Conservation (phyloP, 441 rosid species). For the Erysimum pusillum region DNA sequence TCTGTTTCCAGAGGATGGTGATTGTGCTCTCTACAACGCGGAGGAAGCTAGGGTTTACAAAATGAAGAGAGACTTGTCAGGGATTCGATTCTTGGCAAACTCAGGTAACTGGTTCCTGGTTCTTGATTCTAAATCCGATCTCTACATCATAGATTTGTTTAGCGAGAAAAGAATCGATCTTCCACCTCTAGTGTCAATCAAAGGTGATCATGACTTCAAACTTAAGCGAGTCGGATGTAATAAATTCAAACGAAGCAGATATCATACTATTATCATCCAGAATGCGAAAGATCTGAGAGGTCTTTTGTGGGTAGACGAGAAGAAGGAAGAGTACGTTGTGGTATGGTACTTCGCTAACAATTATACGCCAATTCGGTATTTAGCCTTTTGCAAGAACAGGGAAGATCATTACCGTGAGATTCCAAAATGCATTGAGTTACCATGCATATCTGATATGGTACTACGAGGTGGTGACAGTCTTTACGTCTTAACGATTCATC, state of each 20-base stretch:
- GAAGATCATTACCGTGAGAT: background rate
- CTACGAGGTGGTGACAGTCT: background rate
- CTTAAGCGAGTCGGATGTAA: background rate
- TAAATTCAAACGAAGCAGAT: background rate
- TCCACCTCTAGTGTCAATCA: conserved; percentile 24
- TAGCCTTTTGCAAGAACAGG: conserved; percentile 4
- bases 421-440: background rate
- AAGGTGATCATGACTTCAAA: background rate
- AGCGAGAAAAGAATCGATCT: background rate
- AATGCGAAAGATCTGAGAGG: background rate
- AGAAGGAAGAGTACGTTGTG: background rate
- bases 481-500: background rate
- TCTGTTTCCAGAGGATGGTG: background rate
- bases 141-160: background rate
- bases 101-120: conserved; percentile 22
- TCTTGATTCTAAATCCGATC: background rate
- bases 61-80: background rate
- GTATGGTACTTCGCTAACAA: background rate
- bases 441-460: background rate
- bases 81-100: background rate
- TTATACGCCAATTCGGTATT: background rate
- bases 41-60: background rate
- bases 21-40: background rate
- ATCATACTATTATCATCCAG: no score
- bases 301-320: conserved; percentile 21